A percentile compares a stretch with the other conserved stretches of the same genome.
Evolutionary conservation across 441 rosid species (phyloP).

Genomic region (Raphanus hybrid): DNA sequence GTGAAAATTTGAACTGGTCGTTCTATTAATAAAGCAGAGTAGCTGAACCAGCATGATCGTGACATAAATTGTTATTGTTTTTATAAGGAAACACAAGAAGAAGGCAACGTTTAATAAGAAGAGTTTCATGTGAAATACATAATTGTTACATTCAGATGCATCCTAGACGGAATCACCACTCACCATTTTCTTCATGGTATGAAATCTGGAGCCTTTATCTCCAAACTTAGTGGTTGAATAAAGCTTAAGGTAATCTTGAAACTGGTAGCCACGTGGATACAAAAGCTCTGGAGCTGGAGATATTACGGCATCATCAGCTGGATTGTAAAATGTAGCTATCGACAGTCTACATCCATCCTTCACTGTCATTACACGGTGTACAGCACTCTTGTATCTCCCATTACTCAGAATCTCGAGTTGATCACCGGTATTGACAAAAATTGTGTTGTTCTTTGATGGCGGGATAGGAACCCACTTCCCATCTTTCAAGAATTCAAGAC

Average conservation of each 20-base stretch:
- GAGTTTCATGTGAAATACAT: constrained; percentile 14
- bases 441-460: constrained; percentile 81
- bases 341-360: constrained; percentile 81
- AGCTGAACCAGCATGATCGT: not conserved
- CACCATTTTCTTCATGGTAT: constrained; percentile 63
- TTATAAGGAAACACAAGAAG: constrained; percentile 29
- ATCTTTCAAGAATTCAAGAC: constrained; percentile 64
- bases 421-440: constrained; percentile 83
- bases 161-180: constrained; percentile 36
- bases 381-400: constrained; percentile 71
- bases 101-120: constrained; percentile 16
- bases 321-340: constrained; percentile 89
- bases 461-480: constrained; percentile 65
- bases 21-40: not conserved
- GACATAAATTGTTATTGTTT: constrained; percentile 25
- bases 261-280: constrained; percentile 62
- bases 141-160: constrained; percentile 23
- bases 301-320: constrained; percentile 73
- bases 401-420: constrained; percentile 83
- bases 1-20: not conserved
- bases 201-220: constrained; percentile 66
- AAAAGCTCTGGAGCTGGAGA: constrained; percentile 71
- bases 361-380: constrained; percentile 80
- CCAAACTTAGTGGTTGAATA: constrained; percentile 72
- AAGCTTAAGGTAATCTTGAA: constrained; percentile 80